Base-by-base conservation (phyloP, 1,284 basidiomycete genomes). In the Puccinia brachypodii region DNA sequence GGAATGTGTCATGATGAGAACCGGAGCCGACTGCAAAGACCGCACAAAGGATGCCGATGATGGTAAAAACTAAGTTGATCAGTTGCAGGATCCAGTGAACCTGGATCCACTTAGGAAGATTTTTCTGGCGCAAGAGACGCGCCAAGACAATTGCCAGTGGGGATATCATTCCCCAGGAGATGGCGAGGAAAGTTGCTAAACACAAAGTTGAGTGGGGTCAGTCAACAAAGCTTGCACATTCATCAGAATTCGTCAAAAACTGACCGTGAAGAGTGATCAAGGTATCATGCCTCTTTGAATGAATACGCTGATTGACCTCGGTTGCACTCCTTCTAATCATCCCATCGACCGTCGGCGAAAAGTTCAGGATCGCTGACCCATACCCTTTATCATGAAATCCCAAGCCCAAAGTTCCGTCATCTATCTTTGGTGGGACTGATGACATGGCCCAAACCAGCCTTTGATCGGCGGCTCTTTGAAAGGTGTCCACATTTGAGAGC, bases 211-310 rank as follows among this genome's bases (percentile, higher is more conserved):
- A 38, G 9, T 72, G 64, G 44, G 40, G 31, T 78, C 11, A 78
- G 64, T 71, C 53, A n/a, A 16, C 50, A 44, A 19, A 2, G 40
- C 44, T 16, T 25, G n/a, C 25, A 36, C 25, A 50, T 44, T 2
- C 16, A 33, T 25, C 13, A 38, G 33, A 4, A 31, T 1, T 28
- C 36, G 40, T 13, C 13, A 14, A 38, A n/a, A 56, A 68, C 68
- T 58, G 31, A 80, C 77, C 77, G 36, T 80, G 77, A 71, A 80
- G 64, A 50, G 77, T 80, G 33, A 80, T 80, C 50, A 80, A 60
- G 25, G 47, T 60, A 36, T 80, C 77, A 72, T 80, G 77, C 40
- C 56, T 68, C n/a, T 72, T 53, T 28, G 77, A 80, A 60, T 80
- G 77, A 28, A n/a, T 80, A 14, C 56, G 64, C 53, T 80, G 68